A percentile compares a stretch with the other conserved stretches of the same genome.
phyloP scores from a whole-genome alignment of 2,329 filamentous ascomycete genomes.

The Phialophora tarda region DNA sequence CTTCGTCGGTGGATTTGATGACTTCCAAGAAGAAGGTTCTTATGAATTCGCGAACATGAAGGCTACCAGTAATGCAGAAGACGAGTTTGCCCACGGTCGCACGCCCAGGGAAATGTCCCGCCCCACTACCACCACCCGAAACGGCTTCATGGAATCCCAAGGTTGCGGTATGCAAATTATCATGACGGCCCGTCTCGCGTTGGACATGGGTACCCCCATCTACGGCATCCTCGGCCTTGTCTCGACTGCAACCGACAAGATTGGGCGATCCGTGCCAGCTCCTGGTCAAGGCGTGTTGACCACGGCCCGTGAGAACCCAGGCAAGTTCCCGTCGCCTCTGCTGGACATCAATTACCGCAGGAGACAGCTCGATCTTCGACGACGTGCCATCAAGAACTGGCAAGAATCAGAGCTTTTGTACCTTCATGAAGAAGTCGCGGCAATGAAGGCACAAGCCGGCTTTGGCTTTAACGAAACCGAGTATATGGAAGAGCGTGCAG shows the following conservation, averaged over 20 bases:
- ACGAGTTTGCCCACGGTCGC: slow-evolving; percentile 93
- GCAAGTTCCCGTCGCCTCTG: slow-evolving; percentile 92
- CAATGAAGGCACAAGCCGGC: slow-evolving; percentile 79
- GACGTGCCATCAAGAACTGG: slow-evolving; percentile 94
- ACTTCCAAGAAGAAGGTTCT: slow-evolving; percentile 98
- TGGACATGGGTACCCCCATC: slow-evolving; percentile 98
- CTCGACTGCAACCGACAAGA: slow-evolving; percentile 97
- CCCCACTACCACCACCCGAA: slow-evolving; percentile 93
- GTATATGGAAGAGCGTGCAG: slow-evolving; percentile 82
- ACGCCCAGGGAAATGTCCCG: slow-evolving; percentile 98
- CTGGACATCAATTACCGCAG: slow-evolving; percentile 97
- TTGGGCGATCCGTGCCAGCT: slow-evolving; percentile 93
- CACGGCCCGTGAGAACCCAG: slow-evolving; percentile 85
- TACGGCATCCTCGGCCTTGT: slow-evolving; percentile 93
- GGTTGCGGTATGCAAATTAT: slow-evolving; percentile 98
- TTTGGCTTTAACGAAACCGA: slow-evolving; percentile 78
- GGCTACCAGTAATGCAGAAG: slow-evolving; percentile 95
- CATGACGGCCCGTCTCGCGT: slow-evolving; percentile 93
- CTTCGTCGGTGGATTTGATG: slow-evolving; percentile 98
- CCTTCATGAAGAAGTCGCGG: slow-evolving; percentile 87
- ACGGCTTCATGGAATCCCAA: slow-evolving; percentile 99
- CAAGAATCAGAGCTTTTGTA: slow-evolving; percentile 94
- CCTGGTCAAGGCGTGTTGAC: slow-evolving; percentile 97
- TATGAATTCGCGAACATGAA: slow-evolving; percentile 99
- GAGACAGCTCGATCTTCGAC: slow-evolving; percentile 90